Conservation (phyloP, 1,139 yeast species). For the Casaregolazyma suthepensis region DNA sequence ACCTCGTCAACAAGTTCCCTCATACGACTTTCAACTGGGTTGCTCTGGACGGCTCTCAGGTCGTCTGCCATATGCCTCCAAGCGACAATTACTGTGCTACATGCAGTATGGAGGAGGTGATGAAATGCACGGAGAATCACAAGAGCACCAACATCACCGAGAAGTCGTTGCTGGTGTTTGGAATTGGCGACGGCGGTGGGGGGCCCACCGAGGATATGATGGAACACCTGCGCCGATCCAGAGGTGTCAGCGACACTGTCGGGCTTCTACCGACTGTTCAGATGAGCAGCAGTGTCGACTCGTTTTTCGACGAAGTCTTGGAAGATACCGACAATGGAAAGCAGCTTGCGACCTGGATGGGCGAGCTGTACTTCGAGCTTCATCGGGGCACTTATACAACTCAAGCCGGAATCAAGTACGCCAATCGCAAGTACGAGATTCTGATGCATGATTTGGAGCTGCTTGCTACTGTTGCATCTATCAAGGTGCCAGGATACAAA, state of each 20-base stretch:
- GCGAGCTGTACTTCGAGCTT: constrained; percentile 87
- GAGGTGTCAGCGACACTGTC: constrained; percentile 74
- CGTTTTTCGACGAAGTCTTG: constrained; percentile 40
- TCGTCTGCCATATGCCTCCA: constrained; percentile 93
- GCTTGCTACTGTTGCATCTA: constrained; percentile 68
- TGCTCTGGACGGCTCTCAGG: constrained; percentile 85
- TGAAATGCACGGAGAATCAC: constrained; percentile 68
- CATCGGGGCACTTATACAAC: constrained; percentile 95
- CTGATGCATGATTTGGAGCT: constrained; percentile 77
- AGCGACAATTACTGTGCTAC: constrained; percentile 87
- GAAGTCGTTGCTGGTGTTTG: constrained; percentile 65
- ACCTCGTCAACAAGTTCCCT: constrained; percentile 83
- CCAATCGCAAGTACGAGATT: constrained; percentile 67
- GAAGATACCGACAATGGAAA: constrained; percentile 55
- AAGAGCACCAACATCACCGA: constrained; percentile 73
- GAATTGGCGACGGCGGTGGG: constrained; percentile 97
- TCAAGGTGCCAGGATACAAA: constrained; percentile 44
- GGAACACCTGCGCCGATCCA: constrained; percentile 79
- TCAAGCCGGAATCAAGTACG: constrained; percentile 74
- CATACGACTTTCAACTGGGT: constrained; percentile 92
- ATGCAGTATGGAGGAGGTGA: constrained; percentile 85
- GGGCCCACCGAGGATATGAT: constrained; percentile 91
- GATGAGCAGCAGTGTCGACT: constrained; percentile 16
- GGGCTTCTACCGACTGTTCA: constrained; percentile 73
- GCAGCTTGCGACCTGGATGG: constrained; percentile 75